Conservation (phyloP, 768 basidiomycete genomes). For the Mycena pura region DNA sequence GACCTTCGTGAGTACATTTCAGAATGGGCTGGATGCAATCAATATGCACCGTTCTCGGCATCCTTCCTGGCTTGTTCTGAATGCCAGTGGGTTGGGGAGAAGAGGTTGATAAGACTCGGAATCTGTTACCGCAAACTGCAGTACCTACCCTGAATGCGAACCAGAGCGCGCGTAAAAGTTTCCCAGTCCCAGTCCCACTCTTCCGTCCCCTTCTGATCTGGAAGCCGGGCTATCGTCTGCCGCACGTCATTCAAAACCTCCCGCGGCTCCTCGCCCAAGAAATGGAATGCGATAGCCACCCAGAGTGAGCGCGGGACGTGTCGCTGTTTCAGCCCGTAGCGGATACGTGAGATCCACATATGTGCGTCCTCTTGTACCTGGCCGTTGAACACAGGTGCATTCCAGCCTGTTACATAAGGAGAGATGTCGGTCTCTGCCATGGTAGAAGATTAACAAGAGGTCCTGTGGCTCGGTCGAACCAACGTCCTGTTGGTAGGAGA, state of each 20-base stretch:
- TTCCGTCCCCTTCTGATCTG: background rate
- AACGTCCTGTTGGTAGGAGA: background rate
- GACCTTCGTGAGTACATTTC: background rate
- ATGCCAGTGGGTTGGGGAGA: background rate
- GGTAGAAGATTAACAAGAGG: background rate
- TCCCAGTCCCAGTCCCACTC: constrained; percentile 3
- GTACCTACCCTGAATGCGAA: background rate
- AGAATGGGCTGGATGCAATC: background rate
- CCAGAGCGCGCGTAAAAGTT: background rate
- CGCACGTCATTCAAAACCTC: background rate
- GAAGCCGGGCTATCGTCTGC: background rate
- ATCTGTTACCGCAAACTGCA: background rate
- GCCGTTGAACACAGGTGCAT: constrained; percentile 1
- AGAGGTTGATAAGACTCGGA: background rate
- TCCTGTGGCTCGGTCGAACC: background rate
- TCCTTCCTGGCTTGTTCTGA: background rate
- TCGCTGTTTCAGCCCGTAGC: background rate
- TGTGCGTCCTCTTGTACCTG: background rate
- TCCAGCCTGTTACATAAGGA: background rate
- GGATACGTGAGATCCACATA: background rate
- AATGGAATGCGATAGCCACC: background rate
- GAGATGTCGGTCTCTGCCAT: background rate
- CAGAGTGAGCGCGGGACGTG: background rate
- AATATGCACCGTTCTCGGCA: background rate
- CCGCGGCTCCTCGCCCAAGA: constrained; percentile 8